A percentile compares a stretch with the other conserved stretches of the same genome.
Evolutionary conservation across 352 stramenopile species (phyloP).

Genomic region (Phytopythium ostracodes): DNA sequence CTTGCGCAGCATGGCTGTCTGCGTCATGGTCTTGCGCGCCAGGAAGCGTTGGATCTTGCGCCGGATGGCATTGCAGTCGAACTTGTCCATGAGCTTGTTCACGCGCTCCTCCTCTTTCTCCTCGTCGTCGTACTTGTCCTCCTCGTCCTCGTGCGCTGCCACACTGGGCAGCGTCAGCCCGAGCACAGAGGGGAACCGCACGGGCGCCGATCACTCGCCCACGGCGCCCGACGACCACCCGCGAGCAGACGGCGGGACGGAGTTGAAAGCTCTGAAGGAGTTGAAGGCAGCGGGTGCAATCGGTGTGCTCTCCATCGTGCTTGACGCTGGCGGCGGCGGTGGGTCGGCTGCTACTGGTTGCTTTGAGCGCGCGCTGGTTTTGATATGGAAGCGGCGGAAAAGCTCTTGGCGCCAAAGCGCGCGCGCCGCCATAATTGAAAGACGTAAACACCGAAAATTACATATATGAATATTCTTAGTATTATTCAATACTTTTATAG

Average conservation of each 20-base stretch:
- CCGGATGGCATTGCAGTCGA: slow-evolving; percentile 41
- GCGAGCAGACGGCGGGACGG: background rate
- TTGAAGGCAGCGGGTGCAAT: background rate
- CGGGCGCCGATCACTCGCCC: background rate
- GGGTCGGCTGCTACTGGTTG: background rate
- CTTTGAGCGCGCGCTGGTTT: background rate
- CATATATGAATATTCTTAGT: too few species aligned
- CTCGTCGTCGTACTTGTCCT: slow-evolving; percentile 13
- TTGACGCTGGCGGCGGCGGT: background rate
- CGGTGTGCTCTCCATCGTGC: background rate
- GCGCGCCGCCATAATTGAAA: too few species aligned
- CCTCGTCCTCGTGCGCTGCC: background rate
- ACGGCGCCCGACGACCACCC: background rate
- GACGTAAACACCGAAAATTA: too few species aligned
- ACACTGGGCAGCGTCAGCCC: background rate
- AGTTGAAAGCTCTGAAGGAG: background rate
- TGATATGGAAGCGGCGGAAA: background rate
- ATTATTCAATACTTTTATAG: too few species aligned
- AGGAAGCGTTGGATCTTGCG: slow-evolving; percentile 45
- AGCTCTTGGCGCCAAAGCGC: too few species aligned
- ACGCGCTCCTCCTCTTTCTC: slow-evolving; percentile 21
- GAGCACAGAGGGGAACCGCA: background rate
- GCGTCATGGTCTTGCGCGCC: slow-evolving; percentile 46
- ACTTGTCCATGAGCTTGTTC: slow-evolving; percentile 22
- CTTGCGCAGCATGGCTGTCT: slow-evolving; percentile 32